These are phyloP conservation scores for Mortierella sp. DNA, from an alignment of 371 early-diverging fungal species.

Conservation along the genomic window DNA sequence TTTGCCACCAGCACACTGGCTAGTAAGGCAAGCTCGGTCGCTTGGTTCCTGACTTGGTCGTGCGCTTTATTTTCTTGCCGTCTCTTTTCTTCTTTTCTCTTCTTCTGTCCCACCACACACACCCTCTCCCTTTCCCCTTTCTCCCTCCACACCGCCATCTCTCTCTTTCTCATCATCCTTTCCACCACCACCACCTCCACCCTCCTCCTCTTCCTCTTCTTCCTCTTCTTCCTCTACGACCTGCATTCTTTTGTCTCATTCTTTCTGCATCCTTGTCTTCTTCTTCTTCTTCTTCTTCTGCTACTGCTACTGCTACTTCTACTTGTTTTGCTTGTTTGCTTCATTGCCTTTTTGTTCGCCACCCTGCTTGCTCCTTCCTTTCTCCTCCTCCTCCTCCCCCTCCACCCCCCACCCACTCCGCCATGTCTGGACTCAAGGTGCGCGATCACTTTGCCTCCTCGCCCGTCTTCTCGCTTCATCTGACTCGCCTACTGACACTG, in stretches of 20 bases:
- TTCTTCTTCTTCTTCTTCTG: background rate
- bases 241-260: background rate
- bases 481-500: background rate
- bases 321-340: too few relatives aligned
- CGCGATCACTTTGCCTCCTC: background rate
- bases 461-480: too few relatives aligned
- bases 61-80: background rate
- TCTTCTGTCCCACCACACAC: background rate
- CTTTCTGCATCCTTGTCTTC: background rate
- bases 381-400: background rate
- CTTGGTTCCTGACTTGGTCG: background rate
- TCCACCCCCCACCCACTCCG: background rate
- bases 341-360: too few relatives aligned
- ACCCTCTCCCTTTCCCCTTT: background rate
- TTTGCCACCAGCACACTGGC: too few relatives aligned
- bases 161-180: background rate
- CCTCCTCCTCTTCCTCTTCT: background rate
- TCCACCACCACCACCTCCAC: background rate
- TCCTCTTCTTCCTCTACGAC: background rate
- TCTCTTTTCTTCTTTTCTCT: background rate
- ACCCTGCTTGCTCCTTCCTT: background rate
- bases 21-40: too few relatives aligned
- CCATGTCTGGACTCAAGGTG: slow-evolving; percentile 17
- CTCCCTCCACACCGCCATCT: too few relatives aligned
- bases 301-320: background rate